Percentiles rank a stretch among this genome's conserved stretches.
Evolutionary conservation across 2,329 filamentous ascomycete genomes (phyloP).

Genomic region (Alternaria panax): DNA sequence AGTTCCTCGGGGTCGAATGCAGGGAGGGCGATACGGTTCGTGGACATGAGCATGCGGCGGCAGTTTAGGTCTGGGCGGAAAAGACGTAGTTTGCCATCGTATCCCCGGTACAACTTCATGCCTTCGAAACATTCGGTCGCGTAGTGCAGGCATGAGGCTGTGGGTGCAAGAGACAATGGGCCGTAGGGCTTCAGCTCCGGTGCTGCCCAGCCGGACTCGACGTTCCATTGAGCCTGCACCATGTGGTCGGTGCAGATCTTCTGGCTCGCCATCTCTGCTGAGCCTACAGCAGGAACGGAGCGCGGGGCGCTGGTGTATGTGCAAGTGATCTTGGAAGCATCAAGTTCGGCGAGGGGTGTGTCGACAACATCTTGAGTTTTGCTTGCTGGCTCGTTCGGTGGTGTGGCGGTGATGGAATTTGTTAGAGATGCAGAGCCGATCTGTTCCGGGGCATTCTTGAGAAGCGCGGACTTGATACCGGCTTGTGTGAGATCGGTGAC

Average conservation of each 20-base stretch:
- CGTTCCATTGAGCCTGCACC: slow-evolving; percentile 76
- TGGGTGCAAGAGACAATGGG: slow-evolving; percentile 79
- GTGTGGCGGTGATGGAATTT: slow-evolving; percentile 33
- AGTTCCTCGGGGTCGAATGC: slow-evolving; percentile 74
- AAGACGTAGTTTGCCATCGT: slow-evolving; percentile 75
- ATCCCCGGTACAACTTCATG: slow-evolving; percentile 73
- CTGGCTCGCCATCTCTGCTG: slow-evolving; percentile 50
- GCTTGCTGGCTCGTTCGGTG: slow-evolving; percentile 28
- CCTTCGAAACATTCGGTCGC: slow-evolving; percentile 93
- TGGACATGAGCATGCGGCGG: slow-evolving; percentile 65
- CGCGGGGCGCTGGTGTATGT: slow-evolving; percentile 53
- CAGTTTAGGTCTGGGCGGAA: slow-evolving; percentile 81
- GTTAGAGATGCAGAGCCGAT: slow-evolving; percentile 35
- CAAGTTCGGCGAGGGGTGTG: slow-evolving; percentile 48
- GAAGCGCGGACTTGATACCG: slow-evolving; percentile 43
- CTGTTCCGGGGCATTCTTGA: slow-evolving; percentile 42
- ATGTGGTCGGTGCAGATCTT: slow-evolving; percentile 82
- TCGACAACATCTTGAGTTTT: slow-evolving; percentile 20
- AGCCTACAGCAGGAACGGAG: slow-evolving; percentile 51
- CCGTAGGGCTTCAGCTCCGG: slow-evolving; percentile 81
- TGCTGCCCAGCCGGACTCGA: slow-evolving; percentile 71
- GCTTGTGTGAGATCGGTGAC: slow-evolving; percentile 41
- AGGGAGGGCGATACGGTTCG: slow-evolving; percentile 74
- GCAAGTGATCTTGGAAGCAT: slow-evolving; percentile 54
- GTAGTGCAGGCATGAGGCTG: slow-evolving; percentile 83